A percentile compares a stretch with the other conserved stretches of the same genome.
These are phyloP conservation scores for Diaporthe longicolla DNA, from an alignment of 2,329 filamentous ascomycete genomes.

Conservation along the genomic window DNA sequence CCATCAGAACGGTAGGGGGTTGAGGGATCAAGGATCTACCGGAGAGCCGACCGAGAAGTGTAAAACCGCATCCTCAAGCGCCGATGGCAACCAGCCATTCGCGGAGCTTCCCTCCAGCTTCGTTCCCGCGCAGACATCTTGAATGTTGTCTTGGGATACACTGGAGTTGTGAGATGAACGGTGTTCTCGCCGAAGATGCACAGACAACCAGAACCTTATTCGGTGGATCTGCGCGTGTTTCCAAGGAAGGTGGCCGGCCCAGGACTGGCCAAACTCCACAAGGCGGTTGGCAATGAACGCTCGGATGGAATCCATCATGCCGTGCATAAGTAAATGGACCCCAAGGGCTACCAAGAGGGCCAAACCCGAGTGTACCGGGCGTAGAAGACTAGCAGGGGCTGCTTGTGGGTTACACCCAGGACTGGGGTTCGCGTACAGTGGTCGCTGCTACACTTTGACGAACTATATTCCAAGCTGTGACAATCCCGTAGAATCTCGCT, in stretches of 20 bases:
- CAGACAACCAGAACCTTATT: slow-evolving; percentile 16
- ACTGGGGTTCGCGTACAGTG: not conserved
- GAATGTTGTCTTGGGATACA: not conserved
- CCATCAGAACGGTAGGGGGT: slow-evolving; percentile 21
- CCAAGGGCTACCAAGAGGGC: not conserved
- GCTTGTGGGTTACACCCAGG: not conserved
- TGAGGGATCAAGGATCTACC: slow-evolving; percentile 1
- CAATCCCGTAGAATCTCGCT: slow-evolving; percentile 3
- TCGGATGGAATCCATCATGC: slow-evolving; percentile 3
- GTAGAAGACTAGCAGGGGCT: not conserved
- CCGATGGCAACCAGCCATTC: not conserved
- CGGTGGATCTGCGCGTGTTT: slow-evolving; percentile 17
- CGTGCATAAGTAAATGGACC: not conserved
- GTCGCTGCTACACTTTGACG: slow-evolving; percentile 8
- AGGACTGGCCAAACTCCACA: not conserved
- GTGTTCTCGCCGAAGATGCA: slow-evolving; percentile 27
- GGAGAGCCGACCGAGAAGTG: slow-evolving; percentile 18
- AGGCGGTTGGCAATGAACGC: slow-evolving; percentile 12
- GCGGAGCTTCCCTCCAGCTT: not conserved
- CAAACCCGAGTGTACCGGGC: not conserved
- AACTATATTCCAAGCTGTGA: slow-evolving; percentile 29
- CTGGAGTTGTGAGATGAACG: not conserved
- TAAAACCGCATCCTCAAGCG: not conserved
- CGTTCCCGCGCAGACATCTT: not conserved
- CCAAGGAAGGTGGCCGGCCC: slow-evolving; percentile 1